Conservation (phyloP, 345 rosid species). For the Cochlearia excelsa region DNA sequence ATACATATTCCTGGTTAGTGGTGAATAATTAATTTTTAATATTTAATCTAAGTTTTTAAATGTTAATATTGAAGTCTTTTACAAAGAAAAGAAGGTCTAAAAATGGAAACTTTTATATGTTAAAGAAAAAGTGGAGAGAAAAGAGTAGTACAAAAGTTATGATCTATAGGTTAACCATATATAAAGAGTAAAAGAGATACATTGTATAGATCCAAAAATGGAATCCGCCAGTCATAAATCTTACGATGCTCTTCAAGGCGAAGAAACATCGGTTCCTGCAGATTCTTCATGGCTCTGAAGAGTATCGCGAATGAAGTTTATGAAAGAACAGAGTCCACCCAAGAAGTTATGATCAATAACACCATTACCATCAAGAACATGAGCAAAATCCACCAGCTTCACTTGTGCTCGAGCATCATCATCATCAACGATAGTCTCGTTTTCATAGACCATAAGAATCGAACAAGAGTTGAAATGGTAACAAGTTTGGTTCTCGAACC, state of each 20-base stretch:
- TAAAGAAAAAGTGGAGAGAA: too few relatives aligned
- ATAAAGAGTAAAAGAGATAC: too few relatives aligned
- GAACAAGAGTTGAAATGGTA: constrained; percentile 90
- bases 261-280: constrained; percentile 15
- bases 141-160: too few relatives aligned
- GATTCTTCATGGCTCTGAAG: constrained; percentile 46
- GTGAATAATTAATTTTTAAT: too few relatives aligned
- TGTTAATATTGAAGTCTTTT: too few relatives aligned
- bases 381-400: constrained; percentile 94
- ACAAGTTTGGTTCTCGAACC: constrained; percentile 88
- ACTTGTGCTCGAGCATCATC: constrained; percentile 42
- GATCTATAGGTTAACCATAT: too few relatives aligned
- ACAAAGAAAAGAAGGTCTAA: too few relatives aligned
- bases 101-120: too few relatives aligned
- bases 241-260: background rate
- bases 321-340: constrained; percentile 91
- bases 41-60: too few relatives aligned
- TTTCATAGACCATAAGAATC: constrained; percentile 65
- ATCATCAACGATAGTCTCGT: constrained; percentile 44
- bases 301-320: constrained; percentile 69
- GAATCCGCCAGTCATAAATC: constrained; percentile 13
- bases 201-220: constrained; percentile 26
- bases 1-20: too few relatives aligned
- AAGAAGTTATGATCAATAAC: constrained; percentile 91
- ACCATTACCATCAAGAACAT: constrained; percentile 74